Base-by-base conservation (phyloP, 1,284 basidiomycete species). In the Vanrija sp. region DNA sequence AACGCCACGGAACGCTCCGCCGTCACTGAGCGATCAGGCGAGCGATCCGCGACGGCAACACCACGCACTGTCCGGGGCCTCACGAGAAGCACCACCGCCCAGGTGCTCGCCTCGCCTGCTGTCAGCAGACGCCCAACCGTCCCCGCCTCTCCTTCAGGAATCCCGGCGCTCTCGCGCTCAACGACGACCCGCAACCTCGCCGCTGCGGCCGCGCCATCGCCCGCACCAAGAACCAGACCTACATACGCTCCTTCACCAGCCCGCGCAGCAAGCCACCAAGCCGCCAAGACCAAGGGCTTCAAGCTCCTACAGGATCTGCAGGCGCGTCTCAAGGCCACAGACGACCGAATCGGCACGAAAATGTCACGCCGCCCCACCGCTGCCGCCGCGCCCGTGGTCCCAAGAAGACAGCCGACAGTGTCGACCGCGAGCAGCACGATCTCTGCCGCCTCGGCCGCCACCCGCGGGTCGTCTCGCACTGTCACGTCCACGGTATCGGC, bases 271-370 rank as follows among this genome's bases (percentile, higher is more conserved):
- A 51, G 57, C 12, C 51, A 62, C 46, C 61, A 65, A 19, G 61
- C 59, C 23, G 64, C 69, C 2, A 71, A 72, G 54, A 66, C 63
- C 9, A 67, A 68, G 55, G 72, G 66, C 2, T 65, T 68, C 61
- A 65, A 62, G 49, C 55, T 75, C 29, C 49, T 75, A 18, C 68
- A 68, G 39, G 69, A 73, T 46, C 60, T 75, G 9, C 68, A 71
- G 58, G 64, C 71, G 6, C 62, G 65, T 21, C 60, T 75, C 44
- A 71, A 69, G 54, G 68, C 69, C 4, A 68, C 72, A 3, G 71
- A 75, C 51, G 67, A 71, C 52, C 67, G 69, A 51, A 57, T 75
- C 6, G 69, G 65, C 25, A 60, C 63, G 3, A 69, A 67, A 44
- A 62, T 67, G 12, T 26, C 40, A 12, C 68, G 65, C 42, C 61